Percentiles rank a stretch among this genome's conserved stretches.
phyloP scores from a whole-genome alignment of 1,284 basidiomycete genomes.

The Neonothopanus nambi region DNA sequence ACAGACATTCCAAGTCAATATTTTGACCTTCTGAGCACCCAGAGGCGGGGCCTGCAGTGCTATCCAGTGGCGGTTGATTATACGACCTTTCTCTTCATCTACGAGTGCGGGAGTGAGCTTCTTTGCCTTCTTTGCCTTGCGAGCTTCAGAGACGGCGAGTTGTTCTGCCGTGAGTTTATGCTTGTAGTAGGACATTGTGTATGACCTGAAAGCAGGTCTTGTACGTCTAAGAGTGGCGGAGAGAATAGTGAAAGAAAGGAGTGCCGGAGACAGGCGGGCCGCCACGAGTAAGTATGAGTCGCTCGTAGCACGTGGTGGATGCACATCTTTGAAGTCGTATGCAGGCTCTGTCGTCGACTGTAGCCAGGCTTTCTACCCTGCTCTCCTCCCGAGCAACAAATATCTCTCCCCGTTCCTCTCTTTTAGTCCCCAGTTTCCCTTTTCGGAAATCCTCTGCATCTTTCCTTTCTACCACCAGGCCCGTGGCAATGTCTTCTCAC shows the following conservation, averaged over 20 bases:
- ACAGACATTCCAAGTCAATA: conserved; percentile 83
- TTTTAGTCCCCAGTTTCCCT: conserved; percentile 3
- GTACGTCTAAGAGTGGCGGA: background rate
- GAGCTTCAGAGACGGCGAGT: conserved; percentile 51
- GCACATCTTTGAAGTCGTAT: no score
- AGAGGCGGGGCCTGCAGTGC: conserved; percentile 26
- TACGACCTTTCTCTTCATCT: conserved; percentile 30
- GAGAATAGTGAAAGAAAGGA: no score
- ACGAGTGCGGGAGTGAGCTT: conserved; percentile 16
- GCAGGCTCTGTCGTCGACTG: background rate
- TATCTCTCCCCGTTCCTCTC: conserved; percentile 1
- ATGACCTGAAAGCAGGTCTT: background rate
- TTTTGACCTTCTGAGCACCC: conserved; percentile 37
- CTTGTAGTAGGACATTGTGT: conserved; percentile 14
- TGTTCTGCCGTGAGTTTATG: conserved; percentile 51
- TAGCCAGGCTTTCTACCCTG: background rate
- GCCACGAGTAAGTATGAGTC: no score
- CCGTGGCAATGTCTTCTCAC: conserved; percentile 18
- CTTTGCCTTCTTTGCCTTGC: conserved; percentile 50
- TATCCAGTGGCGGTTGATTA: conserved; percentile 57
- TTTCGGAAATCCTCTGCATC: background rate
- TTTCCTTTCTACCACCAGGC: conserved; percentile 19
- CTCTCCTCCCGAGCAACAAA: background rate
- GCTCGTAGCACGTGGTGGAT: no score
- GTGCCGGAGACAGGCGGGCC: no score